Conservation (phyloP, 495 filamentous ascomycete species). For the Hypoxylon lenormandii region DNA sequence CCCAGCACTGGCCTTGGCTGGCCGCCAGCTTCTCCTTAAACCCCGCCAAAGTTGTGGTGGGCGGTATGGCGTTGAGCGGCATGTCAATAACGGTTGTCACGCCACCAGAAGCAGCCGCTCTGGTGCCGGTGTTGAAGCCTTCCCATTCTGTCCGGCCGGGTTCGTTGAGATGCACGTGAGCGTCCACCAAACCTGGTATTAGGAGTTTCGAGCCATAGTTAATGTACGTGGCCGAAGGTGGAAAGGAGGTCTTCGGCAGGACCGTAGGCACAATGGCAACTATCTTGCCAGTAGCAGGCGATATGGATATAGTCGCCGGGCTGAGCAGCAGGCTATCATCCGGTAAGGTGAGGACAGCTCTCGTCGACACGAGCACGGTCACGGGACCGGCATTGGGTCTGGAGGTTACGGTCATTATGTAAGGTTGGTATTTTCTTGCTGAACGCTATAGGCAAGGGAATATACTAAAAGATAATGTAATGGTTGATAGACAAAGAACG, state of each 20-base stretch:
- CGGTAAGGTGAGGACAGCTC: conserved; percentile 80
- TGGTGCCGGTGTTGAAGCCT: conserved; percentile 92
- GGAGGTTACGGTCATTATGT: conserved; percentile 45
- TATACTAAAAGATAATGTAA: conserved; percentile 13
- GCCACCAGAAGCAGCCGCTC: conserved; percentile 92
- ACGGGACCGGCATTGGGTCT: conserved; percentile 45
- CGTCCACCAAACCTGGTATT: conserved; percentile 92
- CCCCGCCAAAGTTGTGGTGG: conserved; percentile 87
- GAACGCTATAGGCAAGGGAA: conserved; percentile 26
- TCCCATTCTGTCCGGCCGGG: conserved; percentile 99
- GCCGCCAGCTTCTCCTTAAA: conserved; percentile 87
- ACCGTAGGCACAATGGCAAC: conserved; percentile 78
- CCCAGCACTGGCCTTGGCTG: conserved; percentile 92
- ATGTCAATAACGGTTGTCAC: conserved; percentile 99
- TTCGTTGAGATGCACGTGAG: conserved; percentile 98
- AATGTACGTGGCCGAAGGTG: conserved; percentile 74
- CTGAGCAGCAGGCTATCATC: conserved; percentile 64
- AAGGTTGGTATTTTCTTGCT: conserved; percentile 23
- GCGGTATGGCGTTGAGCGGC: conserved; percentile 96
- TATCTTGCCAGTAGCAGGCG: conserved; percentile 84
- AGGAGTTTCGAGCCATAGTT: conserved; percentile 90
- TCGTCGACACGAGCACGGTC: conserved; percentile 81
- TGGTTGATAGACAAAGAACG: conserved; percentile 18
- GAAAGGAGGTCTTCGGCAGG: conserved; percentile 78
- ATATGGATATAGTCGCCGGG: conserved; percentile 81